phyloP scores from a whole-genome alignment of 441 rosid species.

The Aleurites moluccanus region DNA sequence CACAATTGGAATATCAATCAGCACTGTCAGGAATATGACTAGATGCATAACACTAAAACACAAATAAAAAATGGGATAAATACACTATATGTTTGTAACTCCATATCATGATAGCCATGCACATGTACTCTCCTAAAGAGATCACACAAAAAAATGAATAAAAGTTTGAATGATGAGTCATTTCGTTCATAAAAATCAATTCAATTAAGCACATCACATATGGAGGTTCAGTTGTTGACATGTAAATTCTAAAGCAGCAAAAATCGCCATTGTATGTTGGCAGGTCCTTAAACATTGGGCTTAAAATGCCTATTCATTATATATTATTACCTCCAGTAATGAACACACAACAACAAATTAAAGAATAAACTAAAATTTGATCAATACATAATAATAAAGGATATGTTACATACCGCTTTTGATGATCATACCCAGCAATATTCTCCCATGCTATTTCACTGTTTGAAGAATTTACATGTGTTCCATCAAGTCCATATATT shows the following conservation, averaged over 20 bases:
- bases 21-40: slow-evolving; percentile 2
- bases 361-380: slow-evolving; percentile 18
- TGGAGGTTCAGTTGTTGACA: background rate
- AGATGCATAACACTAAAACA: background rate
- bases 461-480: slow-evolving; percentile 38
- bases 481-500: slow-evolving; percentile 75
- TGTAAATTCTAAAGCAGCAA: background rate
- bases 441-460: slow-evolving; percentile 80
- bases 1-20: slow-evolving; percentile 15
- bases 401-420: slow-evolving; percentile 60
- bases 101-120: too few species aligned
- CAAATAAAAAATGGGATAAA: background rate
- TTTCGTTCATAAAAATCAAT: background rate
- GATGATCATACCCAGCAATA: slow-evolving; percentile 91
- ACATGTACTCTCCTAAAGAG: background rate
- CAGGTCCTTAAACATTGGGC: background rate
- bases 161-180: background rate
- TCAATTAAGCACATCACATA: background rate
- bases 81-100: background rate
- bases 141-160: slow-evolving; percentile 2
- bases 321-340: slow-evolving; percentile 1
- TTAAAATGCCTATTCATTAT: background rate
- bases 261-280: background rate
- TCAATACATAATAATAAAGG: slow-evolving; percentile 5
- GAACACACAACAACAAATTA: background rate